Conservation (phyloP, 176 grass and related monocot species). For the Oryza glaberrima region DNA sequence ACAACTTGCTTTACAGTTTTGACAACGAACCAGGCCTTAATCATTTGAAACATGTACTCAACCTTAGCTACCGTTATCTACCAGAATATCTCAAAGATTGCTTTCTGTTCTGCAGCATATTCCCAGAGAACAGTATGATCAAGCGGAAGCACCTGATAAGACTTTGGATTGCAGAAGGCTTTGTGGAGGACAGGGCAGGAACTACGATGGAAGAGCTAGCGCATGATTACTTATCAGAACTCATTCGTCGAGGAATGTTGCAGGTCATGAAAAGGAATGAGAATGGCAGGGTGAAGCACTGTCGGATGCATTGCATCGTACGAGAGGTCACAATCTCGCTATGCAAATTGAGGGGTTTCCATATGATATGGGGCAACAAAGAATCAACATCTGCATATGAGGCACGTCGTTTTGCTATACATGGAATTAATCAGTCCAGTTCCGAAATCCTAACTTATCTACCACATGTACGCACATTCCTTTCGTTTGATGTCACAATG, state of each 20-base stretch:
- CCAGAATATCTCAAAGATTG: constrained; percentile 20
- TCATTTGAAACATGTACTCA: neutral
- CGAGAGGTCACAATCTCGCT: neutral
- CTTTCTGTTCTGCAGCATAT: constrained; percentile 21
- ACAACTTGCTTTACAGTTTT: too few relatives aligned
- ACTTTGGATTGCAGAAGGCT: constrained; percentile 14
- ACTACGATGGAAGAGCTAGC: constrained; percentile 14
- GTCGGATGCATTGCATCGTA: neutral
- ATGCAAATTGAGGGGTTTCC: neutral
- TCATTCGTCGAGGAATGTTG: constrained; percentile 9
- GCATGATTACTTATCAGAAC: neutral
- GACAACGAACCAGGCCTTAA: too few relatives aligned
- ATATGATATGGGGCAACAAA: neutral
- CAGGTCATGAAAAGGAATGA: neutral
- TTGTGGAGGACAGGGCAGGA: neutral
- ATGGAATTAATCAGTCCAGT: neutral
- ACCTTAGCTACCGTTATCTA: constrained; percentile 7
- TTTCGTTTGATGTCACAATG: neutral
- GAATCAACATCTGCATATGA: neutral
- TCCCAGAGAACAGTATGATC: neutral
- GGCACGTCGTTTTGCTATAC: neutral
- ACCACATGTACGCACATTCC: neutral
- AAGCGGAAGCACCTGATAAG: neutral
- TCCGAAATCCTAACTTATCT: neutral
- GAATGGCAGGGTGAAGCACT: neutral